These are phyloP conservation scores for Solanum chiquidenum DNA, from an alignment of 257 asterid species.

Conservation along the genomic window DNA sequence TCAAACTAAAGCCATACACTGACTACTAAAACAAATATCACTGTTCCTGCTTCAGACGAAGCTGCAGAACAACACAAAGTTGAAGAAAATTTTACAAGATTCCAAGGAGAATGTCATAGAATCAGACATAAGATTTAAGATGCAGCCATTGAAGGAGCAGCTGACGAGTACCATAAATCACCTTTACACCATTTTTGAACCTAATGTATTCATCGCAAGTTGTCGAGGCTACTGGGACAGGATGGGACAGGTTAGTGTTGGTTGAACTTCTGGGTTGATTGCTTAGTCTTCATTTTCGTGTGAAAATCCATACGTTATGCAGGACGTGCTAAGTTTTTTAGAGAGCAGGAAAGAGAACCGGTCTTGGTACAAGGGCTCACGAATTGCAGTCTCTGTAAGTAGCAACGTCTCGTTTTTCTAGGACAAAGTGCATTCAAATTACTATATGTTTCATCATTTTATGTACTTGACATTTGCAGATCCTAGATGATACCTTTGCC, in stretches of 20 bases:
- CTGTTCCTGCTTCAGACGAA: constrained; percentile 15
- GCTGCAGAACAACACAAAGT: constrained; percentile 30
- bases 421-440: background rate
- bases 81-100: constrained; percentile 40
- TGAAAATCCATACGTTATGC: background rate
- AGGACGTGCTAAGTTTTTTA: constrained; percentile 39
- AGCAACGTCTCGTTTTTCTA: background rate
- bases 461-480: constrained; percentile 11
- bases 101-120: constrained; percentile 32
- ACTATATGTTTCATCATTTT: background rate
- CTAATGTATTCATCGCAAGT: constrained; percentile 33
- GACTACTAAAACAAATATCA: background rate
- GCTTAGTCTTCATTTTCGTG: background rate
- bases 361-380: constrained; percentile 43
- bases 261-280: background rate
- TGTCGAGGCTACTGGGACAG: constrained; percentile 51
- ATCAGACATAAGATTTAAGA: constrained; percentile 34
- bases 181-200: constrained; percentile 27
- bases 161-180: constrained; percentile 29
- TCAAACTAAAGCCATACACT: background rate
- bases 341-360: constrained; percentile 46
- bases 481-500: constrained; percentile 38
- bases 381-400: constrained; percentile 44
- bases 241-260: constrained; percentile 34
- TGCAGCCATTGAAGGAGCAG: constrained; percentile 40